These are phyloP conservation scores for Agarophyton chilense DNA, from an alignment of 23 red algal species.

Conservation along the genomic window DNA sequence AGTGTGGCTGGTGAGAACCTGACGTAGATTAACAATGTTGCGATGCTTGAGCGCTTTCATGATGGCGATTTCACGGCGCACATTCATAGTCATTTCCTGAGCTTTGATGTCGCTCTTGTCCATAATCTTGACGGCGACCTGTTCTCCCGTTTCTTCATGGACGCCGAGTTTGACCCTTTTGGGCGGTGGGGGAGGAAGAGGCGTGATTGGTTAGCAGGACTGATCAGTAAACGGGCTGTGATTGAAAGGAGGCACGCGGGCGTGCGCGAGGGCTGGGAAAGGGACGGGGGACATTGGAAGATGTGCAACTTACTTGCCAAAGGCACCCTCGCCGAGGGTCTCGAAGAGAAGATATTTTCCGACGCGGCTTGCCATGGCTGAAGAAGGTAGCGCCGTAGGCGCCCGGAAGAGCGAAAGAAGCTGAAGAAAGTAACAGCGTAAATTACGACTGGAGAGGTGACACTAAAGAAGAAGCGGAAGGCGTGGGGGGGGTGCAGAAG, in stretches of 20 bases:
- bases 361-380: conserved; percentile 74
- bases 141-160: conserved; percentile 81
- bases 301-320: conserved; percentile 72
- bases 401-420: not conserved
- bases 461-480: not conserved
- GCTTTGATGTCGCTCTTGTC: conserved; percentile 89
- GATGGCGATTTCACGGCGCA: conserved; percentile 95
- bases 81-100: conserved; percentile 84
- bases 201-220: not conserved
- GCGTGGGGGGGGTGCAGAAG: not conserved
- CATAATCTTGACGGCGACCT: conserved; percentile 86
- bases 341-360: conserved; percentile 80
- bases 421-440: not conserved
- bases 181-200: not conserved
- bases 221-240: not conserved
- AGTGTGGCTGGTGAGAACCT: conserved; percentile 87
- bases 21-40: conserved; percentile 88
- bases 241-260: not conserved
- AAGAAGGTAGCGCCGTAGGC: conserved; percentile 2
- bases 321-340: conserved; percentile 81
- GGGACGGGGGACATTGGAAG: not conserved
- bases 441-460: not conserved
- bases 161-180: conserved; percentile 82
- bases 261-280: not conserved
- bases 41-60: conserved; percentile 98